Evolutionary conservation across 83 land plant genomes (phyloP).

Genomic region (Diphasiastrum complanatum): DNA sequence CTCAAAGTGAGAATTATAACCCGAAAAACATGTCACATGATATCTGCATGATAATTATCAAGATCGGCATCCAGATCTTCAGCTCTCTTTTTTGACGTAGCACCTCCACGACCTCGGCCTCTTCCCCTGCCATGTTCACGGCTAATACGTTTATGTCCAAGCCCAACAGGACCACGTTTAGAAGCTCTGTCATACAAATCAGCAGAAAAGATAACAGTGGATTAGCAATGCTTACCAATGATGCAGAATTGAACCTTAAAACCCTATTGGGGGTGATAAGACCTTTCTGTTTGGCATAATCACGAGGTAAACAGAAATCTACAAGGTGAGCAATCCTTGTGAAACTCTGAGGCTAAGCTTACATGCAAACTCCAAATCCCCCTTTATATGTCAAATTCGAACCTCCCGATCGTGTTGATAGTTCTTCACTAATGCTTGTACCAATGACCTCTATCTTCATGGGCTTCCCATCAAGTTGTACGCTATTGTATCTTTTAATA

Average conservation of each 20-base stretch:
- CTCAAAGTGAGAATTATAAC: conserved; percentile 7
- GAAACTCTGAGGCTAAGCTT: conserved; percentile 3
- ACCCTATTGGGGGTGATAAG: background rate
- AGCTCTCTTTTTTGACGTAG: background rate
- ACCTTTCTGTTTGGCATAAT: background rate
- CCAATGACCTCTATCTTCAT: conserved; percentile 41
- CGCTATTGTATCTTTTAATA: conserved; percentile 38
- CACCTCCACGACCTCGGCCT: conserved; percentile 5
- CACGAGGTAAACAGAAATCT: background rate
- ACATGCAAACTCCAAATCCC: background rate
- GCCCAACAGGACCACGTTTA: background rate
- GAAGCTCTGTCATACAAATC: background rate
- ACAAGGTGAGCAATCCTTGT: no score
- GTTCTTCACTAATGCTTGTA: conserved; percentile 13
- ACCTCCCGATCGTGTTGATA: background rate
- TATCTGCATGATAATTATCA: conserved; percentile 16
- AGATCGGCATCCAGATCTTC: conserved; percentile 22
- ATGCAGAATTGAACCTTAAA: no score
- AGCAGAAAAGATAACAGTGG: background rate
- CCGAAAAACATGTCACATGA: no score
- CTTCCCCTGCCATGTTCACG: background rate
- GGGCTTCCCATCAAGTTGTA: conserved; percentile 37
- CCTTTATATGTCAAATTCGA: background rate
- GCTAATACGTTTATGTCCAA: background rate
- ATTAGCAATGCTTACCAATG: background rate